Base-by-base conservation (phyloP, 2,329 filamentous ascomycete genomes). In the Diaporthe capsici region DNA sequence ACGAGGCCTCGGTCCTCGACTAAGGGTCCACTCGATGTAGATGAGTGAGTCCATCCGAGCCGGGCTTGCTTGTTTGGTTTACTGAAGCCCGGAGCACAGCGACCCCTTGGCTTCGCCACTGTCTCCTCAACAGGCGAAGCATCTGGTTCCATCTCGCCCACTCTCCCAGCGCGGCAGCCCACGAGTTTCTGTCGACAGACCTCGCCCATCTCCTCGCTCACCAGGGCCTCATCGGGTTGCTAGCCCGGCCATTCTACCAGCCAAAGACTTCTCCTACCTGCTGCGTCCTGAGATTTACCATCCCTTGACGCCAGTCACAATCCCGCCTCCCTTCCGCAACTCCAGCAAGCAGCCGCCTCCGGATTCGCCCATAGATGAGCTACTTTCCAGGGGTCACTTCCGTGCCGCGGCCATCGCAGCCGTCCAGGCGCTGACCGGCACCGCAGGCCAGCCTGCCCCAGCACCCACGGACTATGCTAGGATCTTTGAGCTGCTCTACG, bases 261-360 rank as follows among this genome's bases (percentile, higher is more conserved):
- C 86, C 49, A 94, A 94, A 80, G 93, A 98, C 85, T 94, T 98
- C 79, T 91, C 92, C 25, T 96, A 94, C 82, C 91, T 98, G 61
- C 90, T 97, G 15, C 91, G 93, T 28, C 92, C 94, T 4, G 91
- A 95, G 78, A 93, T 96, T 74, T 98, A 96, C 86, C 96, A 98
- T 82, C 92, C 93, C 2, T 87, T 98, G 34, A 92, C 93, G 0
- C 90, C 89, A 22, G 88, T 91, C 60, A 87, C 89, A 77, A 84
- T 92, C 17, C 91, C 92, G 0, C 81, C 86, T 0, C 85, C 95
- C 4, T 96, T 98, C 83, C 91, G 94, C 76, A 90, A 90, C 78
- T 90, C 94, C 0, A 84, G 91, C 28, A 88, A 92, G 77, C 91
- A 92, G 78, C 92, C 94, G 1, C 83, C 87, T 1, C 85, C 91